phyloP scores from a whole-genome alignment of 306 rosid species.

The Gleditsia sinensis region DNA sequence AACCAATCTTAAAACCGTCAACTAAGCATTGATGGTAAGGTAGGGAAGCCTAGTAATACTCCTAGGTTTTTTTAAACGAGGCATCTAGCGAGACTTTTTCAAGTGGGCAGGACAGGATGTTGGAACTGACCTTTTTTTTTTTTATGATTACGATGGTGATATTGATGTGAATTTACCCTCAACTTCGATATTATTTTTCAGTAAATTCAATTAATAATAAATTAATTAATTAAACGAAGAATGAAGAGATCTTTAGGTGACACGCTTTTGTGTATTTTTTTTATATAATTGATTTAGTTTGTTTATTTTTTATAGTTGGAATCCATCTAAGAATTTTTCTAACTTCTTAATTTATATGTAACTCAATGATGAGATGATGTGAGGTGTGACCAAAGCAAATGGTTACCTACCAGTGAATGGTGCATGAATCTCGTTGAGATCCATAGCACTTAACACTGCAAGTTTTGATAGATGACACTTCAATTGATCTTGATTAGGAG shows the following conservation, averaged over 20 bases:
- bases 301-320: no score
- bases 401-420: constrained; percentile 33
- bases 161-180: constrained; percentile 28
- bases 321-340: no score
- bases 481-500: constrained; percentile 49
- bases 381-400: constrained; percentile 23
- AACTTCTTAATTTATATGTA: background rate
- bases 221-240: no score
- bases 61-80: constrained; percentile 37
- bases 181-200: no score
- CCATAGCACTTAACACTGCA: constrained; percentile 22
- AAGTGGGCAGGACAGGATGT: background rate
- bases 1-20: constrained; percentile 30
- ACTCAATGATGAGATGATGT: constrained; percentile 26
- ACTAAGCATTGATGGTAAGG: constrained; percentile 31
- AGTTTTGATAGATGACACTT: constrained; percentile 49
- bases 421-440: constrained; percentile 38
- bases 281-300: no score
- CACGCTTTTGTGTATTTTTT: no score
- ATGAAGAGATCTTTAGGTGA: no score
- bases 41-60: constrained; percentile 32
- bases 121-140: constrained; percentile 27
- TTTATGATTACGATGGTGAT: constrained; percentile 45
- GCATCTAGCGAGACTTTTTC: constrained; percentile 36
- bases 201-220: no score